Evolutionary conservation across 2,329 filamentous ascomycete species (phyloP).

Genomic region (Sporothrix brunneoviolacea): DNA sequence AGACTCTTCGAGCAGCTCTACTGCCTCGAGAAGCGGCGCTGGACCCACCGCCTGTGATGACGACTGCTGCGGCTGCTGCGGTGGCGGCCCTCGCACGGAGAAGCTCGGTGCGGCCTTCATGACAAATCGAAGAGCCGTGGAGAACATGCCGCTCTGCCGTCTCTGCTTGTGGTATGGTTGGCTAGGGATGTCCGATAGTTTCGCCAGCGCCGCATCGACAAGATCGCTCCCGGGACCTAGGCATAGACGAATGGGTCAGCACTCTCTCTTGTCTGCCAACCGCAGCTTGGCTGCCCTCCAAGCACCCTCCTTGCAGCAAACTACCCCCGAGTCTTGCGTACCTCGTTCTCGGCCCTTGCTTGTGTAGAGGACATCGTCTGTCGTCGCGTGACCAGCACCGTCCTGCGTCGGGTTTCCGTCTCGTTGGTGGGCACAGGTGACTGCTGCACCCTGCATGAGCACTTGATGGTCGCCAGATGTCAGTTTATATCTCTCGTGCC

Average conservation of each 20-base stretch:
- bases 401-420: neutral
- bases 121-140: conserved; percentile 36
- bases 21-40: conserved; percentile 43
- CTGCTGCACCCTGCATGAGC: conserved; percentile 18
- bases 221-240: conserved; percentile 42
- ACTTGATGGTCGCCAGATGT: conserved; percentile 10
- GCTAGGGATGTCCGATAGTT: conserved; percentile 44
- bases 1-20: conserved; percentile 46
- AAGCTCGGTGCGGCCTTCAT: conserved; percentile 45
- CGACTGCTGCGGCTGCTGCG: conserved; percentile 23
- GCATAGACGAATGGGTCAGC: conserved; percentile 4
- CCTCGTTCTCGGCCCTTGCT: conserved; percentile 1
- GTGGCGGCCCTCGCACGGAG: conserved; percentile 38
- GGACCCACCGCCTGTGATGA: conserved; percentile 29
- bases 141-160: conserved; percentile 39
- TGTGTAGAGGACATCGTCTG: conserved; percentile 11
- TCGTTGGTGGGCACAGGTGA: conserved; percentile 11
- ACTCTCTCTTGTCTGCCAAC: no score
- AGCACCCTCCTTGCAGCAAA: no score
- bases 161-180: conserved; percentile 37
- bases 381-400: neutral
- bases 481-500: neutral
- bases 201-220: conserved; percentile 44
- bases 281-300: no score
- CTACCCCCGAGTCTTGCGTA: neutral